Evolutionary conservation across 768 basidiomycete species (phyloP).

Genomic region (Podaxis sp.): DNA sequence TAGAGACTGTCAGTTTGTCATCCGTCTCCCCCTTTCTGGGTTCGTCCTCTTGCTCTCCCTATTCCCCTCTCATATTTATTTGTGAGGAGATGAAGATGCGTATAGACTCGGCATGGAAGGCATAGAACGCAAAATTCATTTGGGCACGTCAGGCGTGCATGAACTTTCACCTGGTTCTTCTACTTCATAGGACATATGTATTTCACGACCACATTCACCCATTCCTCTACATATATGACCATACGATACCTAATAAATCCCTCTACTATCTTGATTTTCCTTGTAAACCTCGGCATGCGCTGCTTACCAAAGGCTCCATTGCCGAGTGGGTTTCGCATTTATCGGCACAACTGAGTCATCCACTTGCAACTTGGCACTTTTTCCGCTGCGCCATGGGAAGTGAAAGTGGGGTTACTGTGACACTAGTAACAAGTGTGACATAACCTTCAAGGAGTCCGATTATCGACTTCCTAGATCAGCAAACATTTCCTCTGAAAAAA

Average conservation of each 20-base stretch:
- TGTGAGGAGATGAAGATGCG: background rate
- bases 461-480: background rate
- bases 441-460: background rate
- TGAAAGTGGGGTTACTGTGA: background rate
- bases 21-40: background rate
- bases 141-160: background rate
- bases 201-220: background rate
- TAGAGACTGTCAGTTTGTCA: background rate
- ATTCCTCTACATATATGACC: background rate
- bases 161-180: background rate
- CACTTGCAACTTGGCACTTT: background rate
- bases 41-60: background rate
- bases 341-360: background rate
- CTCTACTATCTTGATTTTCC: background rate
- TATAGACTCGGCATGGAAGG: conserved; percentile 1
- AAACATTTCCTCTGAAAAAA: background rate
- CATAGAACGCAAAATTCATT: conserved; percentile 5
- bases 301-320: background rate
- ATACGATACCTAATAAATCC: conserved; percentile 7
- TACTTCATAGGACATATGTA: background rate
- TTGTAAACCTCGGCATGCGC: background rate
- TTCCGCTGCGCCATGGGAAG: conserved; percentile 2
- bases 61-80: conserved; percentile 7
- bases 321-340: background rate
- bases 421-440: background rate